Percentiles rank a stretch among this genome's conserved stretches.
These are phyloP conservation scores for Fusarium transvaalense DNA, from an alignment of 2,329 filamentous ascomycete genomes.

Conservation along the genomic window DNA sequence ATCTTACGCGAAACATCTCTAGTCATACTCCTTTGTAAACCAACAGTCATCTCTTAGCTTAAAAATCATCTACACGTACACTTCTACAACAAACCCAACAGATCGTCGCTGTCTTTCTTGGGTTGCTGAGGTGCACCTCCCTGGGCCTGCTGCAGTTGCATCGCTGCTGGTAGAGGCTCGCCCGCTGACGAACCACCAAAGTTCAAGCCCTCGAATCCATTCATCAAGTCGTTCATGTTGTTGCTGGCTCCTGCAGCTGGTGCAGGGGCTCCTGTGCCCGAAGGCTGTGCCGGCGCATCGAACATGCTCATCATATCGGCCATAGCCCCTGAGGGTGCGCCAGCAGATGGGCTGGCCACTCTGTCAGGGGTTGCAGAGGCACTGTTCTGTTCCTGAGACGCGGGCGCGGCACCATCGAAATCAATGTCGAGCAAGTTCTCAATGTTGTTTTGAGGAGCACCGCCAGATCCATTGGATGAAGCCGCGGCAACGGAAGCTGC, in stretches of 20 bases:
- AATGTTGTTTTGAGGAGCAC: constrained; percentile 77
- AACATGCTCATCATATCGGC: constrained; percentile 78
- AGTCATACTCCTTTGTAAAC: constrained; percentile 38
- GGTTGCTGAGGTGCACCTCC: constrained; percentile 55
- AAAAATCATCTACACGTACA: constrained; percentile 16
- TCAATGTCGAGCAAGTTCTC: constrained; percentile 97
- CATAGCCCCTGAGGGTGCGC: constrained; percentile 61
- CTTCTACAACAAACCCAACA: constrained; percentile 60
- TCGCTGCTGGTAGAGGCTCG: constrained; percentile 73
- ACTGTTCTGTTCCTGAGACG: constrained; percentile 76
- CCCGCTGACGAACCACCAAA: constrained; percentile 69
- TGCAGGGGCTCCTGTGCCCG: constrained; percentile 57
- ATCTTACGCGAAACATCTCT: constrained; percentile 32
- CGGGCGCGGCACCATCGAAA: constrained; percentile 92
- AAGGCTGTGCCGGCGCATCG: constrained; percentile 72
- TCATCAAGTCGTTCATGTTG: constrained; percentile 89
- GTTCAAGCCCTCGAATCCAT: constrained; percentile 86
- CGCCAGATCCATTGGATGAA: constrained; percentile 72
- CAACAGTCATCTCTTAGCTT: constrained; percentile 23
- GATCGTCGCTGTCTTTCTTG: constrained; percentile 72
- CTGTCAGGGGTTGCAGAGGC: constrained; percentile 74
- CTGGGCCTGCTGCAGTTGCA: constrained; percentile 63
- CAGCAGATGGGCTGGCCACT: constrained; percentile 71
- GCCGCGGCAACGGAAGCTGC: constrained; percentile 83
- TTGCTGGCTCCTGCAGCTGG: constrained; percentile 56